These are phyloP conservation scores for Penicillium sp. DNA, from an alignment of 2,329 filamentous ascomycete genomes.

Conservation along the genomic window DNA sequence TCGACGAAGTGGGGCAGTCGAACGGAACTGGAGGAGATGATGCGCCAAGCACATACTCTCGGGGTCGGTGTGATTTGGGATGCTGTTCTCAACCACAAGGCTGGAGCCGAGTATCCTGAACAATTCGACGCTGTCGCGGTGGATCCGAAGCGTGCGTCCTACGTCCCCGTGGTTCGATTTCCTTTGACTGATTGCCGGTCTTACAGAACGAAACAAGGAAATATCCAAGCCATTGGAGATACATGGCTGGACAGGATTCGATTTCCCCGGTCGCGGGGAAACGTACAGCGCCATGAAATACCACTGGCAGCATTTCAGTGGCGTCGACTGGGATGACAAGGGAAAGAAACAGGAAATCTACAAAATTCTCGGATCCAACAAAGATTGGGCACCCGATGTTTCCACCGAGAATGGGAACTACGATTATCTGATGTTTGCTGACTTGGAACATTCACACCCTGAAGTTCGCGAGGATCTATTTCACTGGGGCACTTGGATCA, in stretches of 20 bases:
- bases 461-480: constrained; percentile 65
- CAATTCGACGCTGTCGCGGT: constrained; percentile 63
- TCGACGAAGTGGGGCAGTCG: constrained; percentile 69
- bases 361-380: constrained; percentile 62
- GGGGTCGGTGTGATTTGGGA: constrained; percentile 65
- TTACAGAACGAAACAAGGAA: constrained; percentile 49
- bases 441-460: constrained; percentile 63
- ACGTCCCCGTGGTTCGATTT: neutral
- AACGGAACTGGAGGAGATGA: constrained; percentile 58
- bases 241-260: constrained; percentile 66
- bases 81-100: constrained; percentile 70
- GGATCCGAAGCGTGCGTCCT: constrained; percentile 47
- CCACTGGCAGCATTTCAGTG: constrained; percentile 65
- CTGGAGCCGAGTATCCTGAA: constrained; percentile 65
- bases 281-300: constrained; percentile 63
- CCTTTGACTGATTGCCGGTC: neutral
- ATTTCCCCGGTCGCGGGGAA: constrained; percentile 61
- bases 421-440: constrained; percentile 69
- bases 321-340: constrained; percentile 63
- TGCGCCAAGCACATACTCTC: constrained; percentile 50
- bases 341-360: constrained; percentile 61
- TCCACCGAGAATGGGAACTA: constrained; percentile 66
- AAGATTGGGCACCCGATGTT: constrained; percentile 63
- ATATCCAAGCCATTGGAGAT: constrained; percentile 60
- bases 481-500: constrained; percentile 68